Evolutionary conservation across 2,329 filamentous ascomycete genomes (phyloP), one percentile per base, ranked within the genome.

Genomic region (Penicillium brevicompactum): DNA sequence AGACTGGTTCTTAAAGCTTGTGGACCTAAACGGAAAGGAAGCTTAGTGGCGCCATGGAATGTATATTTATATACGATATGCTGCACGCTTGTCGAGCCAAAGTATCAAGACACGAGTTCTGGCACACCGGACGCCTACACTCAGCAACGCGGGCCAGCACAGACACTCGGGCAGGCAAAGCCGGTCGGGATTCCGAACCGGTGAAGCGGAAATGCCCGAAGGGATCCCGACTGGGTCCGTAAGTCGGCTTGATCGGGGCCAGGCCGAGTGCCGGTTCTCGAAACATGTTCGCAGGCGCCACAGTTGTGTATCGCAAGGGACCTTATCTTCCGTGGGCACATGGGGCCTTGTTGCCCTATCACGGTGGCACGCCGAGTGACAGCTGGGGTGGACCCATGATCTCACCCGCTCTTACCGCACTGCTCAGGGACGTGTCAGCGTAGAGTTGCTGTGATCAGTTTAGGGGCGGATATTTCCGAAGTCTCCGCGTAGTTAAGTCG

Each of bases 111-210:
- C 24, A 27, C 2, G 24, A 27, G 3, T 27, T 27, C 24, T 27
- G 7, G 18, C 51, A 53, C 51, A 53, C 51, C 51, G 51, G 44
- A 32, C 11, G 13, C 45, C 50, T 9, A 42, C 42, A 42, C 31
- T 34, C 13, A n/a, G 16, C 7, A 8, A 27, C 40, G 13, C 31
- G 40, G 18, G 22, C n/a, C 24, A 14, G 37, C 27, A 16, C 27
- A 44, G 27, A 59, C 53, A 55, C 55, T 58, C 52, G 58, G 57
- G 55, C 24, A 57, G 47, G 42, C 24, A 40, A 53, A 58, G 57
- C 43, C 62, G 63, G 61, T 51, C 42, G 63, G 63, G 57, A 66
- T 65, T 53, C 51, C 45, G 51, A 53, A 56, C 60, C 63, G 63
- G 56, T 54, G 49, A 46, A 58, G 60, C 62, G 60, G 58, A 53